A percentile compares a stretch with the other conserved stretches of the same genome.
Conservation (phyloP, 129 eudicot species). For the Apium graveolens region DNA sequence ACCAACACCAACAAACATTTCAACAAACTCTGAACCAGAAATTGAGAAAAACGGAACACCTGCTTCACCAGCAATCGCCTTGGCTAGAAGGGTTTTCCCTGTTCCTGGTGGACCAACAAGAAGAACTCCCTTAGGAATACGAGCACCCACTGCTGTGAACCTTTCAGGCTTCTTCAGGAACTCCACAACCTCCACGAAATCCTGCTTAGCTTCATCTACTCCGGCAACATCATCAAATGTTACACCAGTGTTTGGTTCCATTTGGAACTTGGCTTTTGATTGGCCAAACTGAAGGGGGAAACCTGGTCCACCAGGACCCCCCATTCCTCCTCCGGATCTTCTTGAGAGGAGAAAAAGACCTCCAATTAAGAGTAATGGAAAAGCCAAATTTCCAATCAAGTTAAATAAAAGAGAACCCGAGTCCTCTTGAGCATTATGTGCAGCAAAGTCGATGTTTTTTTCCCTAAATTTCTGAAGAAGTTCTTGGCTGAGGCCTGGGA, state of each 20-base stretch:
- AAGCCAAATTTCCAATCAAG: slow-evolving; percentile 83
- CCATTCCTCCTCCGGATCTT: slow-evolving; percentile 86
- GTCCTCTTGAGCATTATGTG: slow-evolving; percentile 98
- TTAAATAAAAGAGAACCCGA: slow-evolving; percentile 81
- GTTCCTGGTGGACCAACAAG: slow-evolving; percentile 99
- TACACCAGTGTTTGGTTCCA: slow-evolving; percentile 99
- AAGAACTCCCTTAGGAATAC: slow-evolving; percentile 95
- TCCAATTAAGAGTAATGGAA: slow-evolving; percentile 78
- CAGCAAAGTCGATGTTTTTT: slow-evolving; percentile 94
- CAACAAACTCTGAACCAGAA: slow-evolving; percentile 93
- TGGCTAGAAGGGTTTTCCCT: slow-evolving; percentile 88
- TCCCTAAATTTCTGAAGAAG: slow-evolving; percentile 92
- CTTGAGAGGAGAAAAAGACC: slow-evolving; percentile 88
- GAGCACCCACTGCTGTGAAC: slow-evolving; percentile 96
- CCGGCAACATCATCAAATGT: slow-evolving; percentile 98
- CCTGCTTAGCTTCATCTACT: slow-evolving; percentile 97
- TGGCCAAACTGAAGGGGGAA: slow-evolving; percentile 80
- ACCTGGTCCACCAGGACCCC: slow-evolving; percentile 99
- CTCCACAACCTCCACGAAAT: slow-evolving; percentile 95
- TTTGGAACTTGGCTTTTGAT: slow-evolving; percentile 89
- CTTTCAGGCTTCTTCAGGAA: slow-evolving; percentile 94
- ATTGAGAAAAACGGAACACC: slow-evolving; percentile 97
- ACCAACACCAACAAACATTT: slow-evolving; percentile 99
- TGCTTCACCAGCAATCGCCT: slow-evolving; percentile 99
- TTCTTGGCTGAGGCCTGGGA: slow-evolving; percentile 96